Conservation (phyloP, 805 yeast species). For the Wickerhamomyces bovis region DNA sequence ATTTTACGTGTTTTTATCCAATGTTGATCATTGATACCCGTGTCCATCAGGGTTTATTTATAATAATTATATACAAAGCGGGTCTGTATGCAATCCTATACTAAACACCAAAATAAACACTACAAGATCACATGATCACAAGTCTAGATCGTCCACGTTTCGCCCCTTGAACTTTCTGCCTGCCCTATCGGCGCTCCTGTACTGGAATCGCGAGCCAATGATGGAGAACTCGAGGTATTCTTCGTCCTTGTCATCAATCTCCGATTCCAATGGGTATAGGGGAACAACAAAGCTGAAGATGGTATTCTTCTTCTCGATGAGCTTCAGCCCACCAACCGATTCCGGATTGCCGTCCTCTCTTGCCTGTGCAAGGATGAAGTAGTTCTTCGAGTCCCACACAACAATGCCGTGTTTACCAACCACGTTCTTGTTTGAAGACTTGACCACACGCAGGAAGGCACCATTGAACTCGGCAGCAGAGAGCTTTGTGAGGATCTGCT, state of each 20-base stretch:
- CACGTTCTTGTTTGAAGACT: constrained; percentile 48
- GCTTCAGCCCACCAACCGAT: constrained; percentile 56
- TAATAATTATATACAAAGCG: too few relatives aligned
- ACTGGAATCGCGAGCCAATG: constrained; percentile 73
- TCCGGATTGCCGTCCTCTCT: constrained; percentile 24
- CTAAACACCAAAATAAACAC: too few relatives aligned
- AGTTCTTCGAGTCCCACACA: constrained; percentile 75
- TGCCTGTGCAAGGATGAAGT: constrained; percentile 47
- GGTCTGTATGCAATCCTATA: background rate
- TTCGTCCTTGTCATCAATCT: constrained; percentile 25
- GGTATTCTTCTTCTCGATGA: constrained; percentile 63
- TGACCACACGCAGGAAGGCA: constrained; percentile 51
- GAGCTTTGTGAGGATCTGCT: constrained; percentile 44
- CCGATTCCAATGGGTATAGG: constrained; percentile 10
- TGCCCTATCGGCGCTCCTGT: constrained; percentile 74
- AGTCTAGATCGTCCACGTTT: constrained; percentile 50
- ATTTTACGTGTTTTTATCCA: too few relatives aligned
- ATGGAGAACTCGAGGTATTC: constrained; percentile 52
- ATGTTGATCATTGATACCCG: background rate
- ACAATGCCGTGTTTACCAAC: constrained; percentile 71
- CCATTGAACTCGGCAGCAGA: constrained; percentile 82
- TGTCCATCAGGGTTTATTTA: background rate
- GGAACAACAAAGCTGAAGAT: constrained; percentile 50
- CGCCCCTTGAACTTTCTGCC: constrained; percentile 82
- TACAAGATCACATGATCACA: background rate